Evolutionary conservation across 1,284 basidiomycete genomes (phyloP).

Genomic region (Vanrija sp.): DNA sequence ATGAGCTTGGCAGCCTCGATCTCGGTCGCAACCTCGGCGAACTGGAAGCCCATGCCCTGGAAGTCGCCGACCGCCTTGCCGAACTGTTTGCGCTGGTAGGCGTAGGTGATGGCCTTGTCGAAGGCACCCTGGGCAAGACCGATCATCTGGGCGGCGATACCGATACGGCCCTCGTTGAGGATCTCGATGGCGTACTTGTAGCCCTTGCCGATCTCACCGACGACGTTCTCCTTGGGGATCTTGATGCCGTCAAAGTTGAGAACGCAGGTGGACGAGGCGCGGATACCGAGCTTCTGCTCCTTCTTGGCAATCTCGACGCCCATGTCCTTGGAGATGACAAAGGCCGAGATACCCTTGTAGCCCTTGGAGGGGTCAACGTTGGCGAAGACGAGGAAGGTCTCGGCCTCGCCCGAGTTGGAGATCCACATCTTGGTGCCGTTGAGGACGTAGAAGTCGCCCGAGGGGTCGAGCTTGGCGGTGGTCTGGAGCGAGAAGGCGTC

Average conservation of each 20-base stretch:
- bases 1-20: slow-evolving; percentile 89
- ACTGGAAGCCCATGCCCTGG: slow-evolving; percentile 94
- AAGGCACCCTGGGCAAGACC: slow-evolving; percentile 97
- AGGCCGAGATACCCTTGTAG: slow-evolving; percentile 99
- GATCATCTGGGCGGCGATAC: slow-evolving; percentile 95
- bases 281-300: slow-evolving; percentile 96
- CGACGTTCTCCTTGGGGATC: slow-evolving; percentile 86
- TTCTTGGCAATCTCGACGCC: slow-evolving; percentile 98
- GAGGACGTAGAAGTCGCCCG: slow-evolving; percentile 29
- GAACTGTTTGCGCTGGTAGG: slow-evolving; percentile 79
- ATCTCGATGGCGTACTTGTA: slow-evolving; percentile 99
- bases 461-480: slow-evolving; percentile 70
- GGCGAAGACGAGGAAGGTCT: slow-evolving; percentile 82
- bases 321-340: slow-evolving; percentile 93
- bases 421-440: slow-evolving; percentile 94
- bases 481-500: slow-evolving; percentile 97
- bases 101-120: slow-evolving; percentile 86
- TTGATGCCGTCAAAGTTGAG: slow-evolving; percentile 94
- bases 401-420: slow-evolving; percentile 95
- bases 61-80: slow-evolving; percentile 76
- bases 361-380: slow-evolving; percentile 92
- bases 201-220: slow-evolving; percentile 79
- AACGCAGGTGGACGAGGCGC: slow-evolving; percentile 94
- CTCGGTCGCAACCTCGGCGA: slow-evolving; percentile 80
- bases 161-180: slow-evolving; percentile 94